Percentiles rank a stretch among this genome's conserved stretches.
Conservation (phyloP, 148 eudicot species). For the Vaccinium corymbosum region DNA sequence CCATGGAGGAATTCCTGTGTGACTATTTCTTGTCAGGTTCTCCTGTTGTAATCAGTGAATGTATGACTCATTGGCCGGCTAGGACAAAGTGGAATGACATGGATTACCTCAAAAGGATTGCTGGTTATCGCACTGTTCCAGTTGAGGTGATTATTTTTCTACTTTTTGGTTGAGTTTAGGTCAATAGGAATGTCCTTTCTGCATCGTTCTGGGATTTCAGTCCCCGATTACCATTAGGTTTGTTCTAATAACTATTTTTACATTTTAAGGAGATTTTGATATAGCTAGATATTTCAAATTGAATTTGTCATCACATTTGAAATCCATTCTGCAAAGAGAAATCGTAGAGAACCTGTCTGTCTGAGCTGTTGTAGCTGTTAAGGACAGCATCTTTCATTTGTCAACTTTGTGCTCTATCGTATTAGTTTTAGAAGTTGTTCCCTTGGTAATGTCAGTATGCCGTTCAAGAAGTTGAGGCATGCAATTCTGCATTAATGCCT, state of each 20-base stretch:
- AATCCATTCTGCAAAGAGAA: not conserved
- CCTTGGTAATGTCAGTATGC: not conserved
- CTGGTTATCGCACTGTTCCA: conserved; percentile 91
- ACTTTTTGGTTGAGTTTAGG: not conserved
- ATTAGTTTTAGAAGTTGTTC: not conserved
- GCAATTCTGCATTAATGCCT: not conserved
- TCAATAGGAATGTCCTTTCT: not conserved
- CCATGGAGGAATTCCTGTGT: conserved; percentile 77
- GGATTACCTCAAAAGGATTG: conserved; percentile 71
- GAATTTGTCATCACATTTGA: not conserved
- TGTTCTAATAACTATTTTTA: not conserved
- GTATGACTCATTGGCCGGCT: conserved; percentile 97
- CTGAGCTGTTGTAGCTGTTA: conserved; percentile 5
- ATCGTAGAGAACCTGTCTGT: not conserved
- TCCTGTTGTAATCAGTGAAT: conserved; percentile 82
- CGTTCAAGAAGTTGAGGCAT: not conserved
- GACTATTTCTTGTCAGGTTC: conserved; percentile 66
- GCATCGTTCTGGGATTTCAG: not conserved
- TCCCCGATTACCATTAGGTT: not conserved
- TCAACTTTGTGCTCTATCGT: not conserved
- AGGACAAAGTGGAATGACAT: conserved; percentile 74
- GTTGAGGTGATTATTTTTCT: conserved; percentile 78
- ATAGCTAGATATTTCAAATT: not conserved
- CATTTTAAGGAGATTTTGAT: not conserved
- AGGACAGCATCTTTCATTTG: not conserved